Percentiles rank a stretch among this genome's conserved stretches.
phyloP scores from a whole-genome alignment of 768 basidiomycete species.

The Lentinus brumalis region DNA sequence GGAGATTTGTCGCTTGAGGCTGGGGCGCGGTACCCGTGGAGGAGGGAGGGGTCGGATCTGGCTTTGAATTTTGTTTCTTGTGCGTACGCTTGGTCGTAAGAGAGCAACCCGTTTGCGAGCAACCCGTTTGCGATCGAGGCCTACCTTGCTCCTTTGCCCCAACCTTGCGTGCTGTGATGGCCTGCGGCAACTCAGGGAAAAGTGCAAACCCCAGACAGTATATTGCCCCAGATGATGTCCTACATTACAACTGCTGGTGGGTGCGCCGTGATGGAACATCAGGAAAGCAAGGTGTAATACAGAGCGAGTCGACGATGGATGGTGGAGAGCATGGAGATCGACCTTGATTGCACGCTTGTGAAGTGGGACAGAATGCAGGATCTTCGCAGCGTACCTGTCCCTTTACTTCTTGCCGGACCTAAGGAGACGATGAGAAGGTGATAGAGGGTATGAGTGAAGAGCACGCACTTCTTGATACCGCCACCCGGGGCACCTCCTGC shows the following conservation, averaged over 20 bases:
- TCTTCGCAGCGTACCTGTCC: background rate
- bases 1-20: background rate
- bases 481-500: constrained; percentile 70
- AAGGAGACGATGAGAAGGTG: constrained; percentile 8
- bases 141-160: background rate
- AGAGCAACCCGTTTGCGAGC: too few species aligned
- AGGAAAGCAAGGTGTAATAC: background rate
- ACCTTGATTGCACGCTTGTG: background rate
- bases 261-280: background rate
- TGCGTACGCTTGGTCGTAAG: constrained; percentile 4
- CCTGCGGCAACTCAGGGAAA: background rate
- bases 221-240: constrained; percentile 7
- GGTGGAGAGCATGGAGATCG: background rate
- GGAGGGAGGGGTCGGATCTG: background rate
- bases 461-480: constrained; percentile 81
- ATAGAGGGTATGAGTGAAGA: background rate
- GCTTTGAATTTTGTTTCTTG: background rate
- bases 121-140: background rate
- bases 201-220: background rate
- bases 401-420: constrained; percentile 75
- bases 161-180: too few species aligned
- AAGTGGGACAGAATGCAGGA: background rate
- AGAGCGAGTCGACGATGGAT: background rate
- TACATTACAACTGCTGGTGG: constrained; percentile 9
- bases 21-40: background rate